Base-by-base conservation (phyloP, 2,329 filamentous ascomycete genomes). In the Fusarium palustre region DNA sequence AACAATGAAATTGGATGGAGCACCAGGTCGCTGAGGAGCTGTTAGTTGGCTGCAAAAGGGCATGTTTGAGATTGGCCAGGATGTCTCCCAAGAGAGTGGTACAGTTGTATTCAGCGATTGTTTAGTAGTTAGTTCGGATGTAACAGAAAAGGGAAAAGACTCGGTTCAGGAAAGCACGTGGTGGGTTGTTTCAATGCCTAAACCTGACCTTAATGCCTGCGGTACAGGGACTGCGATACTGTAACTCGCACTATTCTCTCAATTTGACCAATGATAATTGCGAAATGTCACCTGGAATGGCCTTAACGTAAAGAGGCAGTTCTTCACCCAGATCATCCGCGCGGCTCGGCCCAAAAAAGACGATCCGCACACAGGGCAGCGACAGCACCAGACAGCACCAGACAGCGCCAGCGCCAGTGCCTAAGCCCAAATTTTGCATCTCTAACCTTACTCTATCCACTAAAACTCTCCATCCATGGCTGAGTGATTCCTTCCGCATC, bases 271-370 rank as follows among this genome's bases (percentile, higher is more conserved):
- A 60, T 70, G 50, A 53, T 2, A 24, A 18, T 16, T 33, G 24
- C 13, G n/a, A 50, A 45, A 60, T 64, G 54, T 39, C 63, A 69
- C 47, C 59, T 55, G 38, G 56, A 54, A 66, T 43, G 62, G 59
- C 64, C 55, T 60, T 43, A 61, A 69, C 66, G 66, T 66, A 55
- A 65, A 64, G 53, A 65, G 60, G 63, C 61, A 69, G 52, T 66
- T 46, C 53, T 58, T 60, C 50, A 39, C 25, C 55, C 55, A 55
- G 67, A 69, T 69, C 67, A 69, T 66, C 67, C 68, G 49, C 67
- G 67, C 67, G 66, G 67, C 67, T 69, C 66, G 67, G 67, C 63
- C 67, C 66, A 69, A 69, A 58, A 62, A 70, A 61, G 49, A 53
- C 66, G 66, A 69, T 70, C 66, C 66, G 57, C 66, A 55, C 62